Base-by-base conservation (phyloP, 352 stramenopile genomes). In the Thraustochytrium striatum region DNA sequence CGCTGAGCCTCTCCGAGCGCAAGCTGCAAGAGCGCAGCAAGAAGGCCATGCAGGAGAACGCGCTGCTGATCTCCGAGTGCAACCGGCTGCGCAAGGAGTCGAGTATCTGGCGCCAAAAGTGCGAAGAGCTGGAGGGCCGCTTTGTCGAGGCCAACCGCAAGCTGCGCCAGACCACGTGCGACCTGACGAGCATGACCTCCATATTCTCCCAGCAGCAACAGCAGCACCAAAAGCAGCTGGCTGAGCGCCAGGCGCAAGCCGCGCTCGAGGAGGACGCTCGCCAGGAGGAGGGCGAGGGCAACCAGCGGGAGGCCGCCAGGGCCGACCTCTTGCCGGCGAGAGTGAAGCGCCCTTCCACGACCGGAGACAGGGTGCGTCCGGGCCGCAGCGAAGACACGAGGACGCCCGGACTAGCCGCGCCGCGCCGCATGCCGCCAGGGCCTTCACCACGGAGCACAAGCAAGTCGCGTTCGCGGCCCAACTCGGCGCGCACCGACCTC, bases 61-160 rank as follows among this genome's bases (percentile, higher is more conserved):
- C 65, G 19, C 25, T 75, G 0, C 30, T 75, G 3, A 75, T 75
- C 36, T 61, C 44, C 21, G 65, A 75, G 41, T 75, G 65, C 65
- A 75, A 75, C 32, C 28, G 52, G 11, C 65, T 75, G 11, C 65
- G 65, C 35, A 75, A 75, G 65, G 65, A 75, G 50, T 55, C 47
- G 47, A 55, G 16, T 16, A 16, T 21, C 16, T 55, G 25, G 16
- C 16, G 25, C 16, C 47, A 55, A 55, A 55, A 55, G 47, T 55
- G 47, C 25, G 47, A 55, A 55, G 47, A 55, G 25, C 25, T 55
- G 47, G 47, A 55, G 25, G 47, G 47, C 16, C 16, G 25, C 16
- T 25, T 55, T 25, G 25, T 25, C 25, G 47, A 55, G 25, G 47
- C 47, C 47, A 55, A 16, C 47, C 16, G 47, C 16, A 55, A 55